These are phyloP conservation scores for Moricandia moricandioides DNA, from an alignment of 345 rosid species.

Conservation along the genomic window DNA sequence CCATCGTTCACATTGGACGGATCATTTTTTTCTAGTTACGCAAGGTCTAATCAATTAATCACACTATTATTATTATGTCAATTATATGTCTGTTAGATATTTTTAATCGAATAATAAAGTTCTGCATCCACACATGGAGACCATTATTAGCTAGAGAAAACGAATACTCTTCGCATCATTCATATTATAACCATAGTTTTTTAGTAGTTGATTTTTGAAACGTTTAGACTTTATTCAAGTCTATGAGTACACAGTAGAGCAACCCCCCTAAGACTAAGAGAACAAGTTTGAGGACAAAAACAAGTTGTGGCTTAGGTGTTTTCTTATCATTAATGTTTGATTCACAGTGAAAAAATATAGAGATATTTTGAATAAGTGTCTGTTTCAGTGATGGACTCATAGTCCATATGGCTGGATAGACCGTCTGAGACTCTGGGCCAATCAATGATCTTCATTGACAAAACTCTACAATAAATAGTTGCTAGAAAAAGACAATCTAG, in stretches of 20 bases:
- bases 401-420: background rate
- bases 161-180: background rate
- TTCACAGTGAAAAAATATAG: background rate
- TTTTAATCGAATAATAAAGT: background rate
- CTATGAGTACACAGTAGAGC: background rate
- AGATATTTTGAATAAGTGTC: background rate
- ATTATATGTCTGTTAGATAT: background rate
- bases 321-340: background rate
- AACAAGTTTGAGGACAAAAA: background rate
- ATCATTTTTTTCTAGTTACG: background rate
- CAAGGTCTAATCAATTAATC: background rate
- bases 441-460: background rate
- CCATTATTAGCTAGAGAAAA: background rate
- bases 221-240: background rate
- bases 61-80: background rate
- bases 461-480: background rate
- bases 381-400: background rate
- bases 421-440: background rate
- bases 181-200: background rate
- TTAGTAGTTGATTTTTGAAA: background rate
- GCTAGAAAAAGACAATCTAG: background rate
- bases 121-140: too few species aligned
- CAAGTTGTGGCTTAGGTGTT: background rate
- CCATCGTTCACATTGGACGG: conserved; percentile 12
- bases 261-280: background rate